These are phyloP conservation scores for Calonectria pauciramosa DNA, from an alignment of 2,329 filamentous ascomycete genomes.

Conservation along the genomic window DNA sequence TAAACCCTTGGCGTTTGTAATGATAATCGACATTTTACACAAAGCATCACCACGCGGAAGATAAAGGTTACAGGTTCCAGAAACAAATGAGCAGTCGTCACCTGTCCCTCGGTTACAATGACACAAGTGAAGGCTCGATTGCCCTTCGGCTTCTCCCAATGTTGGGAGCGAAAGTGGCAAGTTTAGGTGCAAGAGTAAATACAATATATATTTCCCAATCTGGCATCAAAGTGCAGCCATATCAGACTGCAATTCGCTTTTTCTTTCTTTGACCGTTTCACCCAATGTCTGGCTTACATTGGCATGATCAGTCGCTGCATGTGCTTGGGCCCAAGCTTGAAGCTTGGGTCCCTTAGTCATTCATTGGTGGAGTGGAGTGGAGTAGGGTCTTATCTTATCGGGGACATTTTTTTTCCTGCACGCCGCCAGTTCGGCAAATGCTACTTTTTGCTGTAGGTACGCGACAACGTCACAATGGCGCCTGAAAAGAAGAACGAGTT, in stretches of 20 bases:
- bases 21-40: background rate
- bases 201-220: background rate
- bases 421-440: background rate
- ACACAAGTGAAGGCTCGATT: background rate
- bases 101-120: background rate
- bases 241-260: background rate
- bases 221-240: background rate
- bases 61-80: background rate
- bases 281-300: background rate
- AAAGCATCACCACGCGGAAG: background rate
- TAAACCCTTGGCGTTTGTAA: no score
- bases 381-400: constrained; percentile 9
- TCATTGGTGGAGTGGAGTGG: background rate
- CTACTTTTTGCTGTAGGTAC: background rate
- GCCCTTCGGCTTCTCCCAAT: no score
- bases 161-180: background rate
- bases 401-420: background rate
- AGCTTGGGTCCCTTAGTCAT: background rate
- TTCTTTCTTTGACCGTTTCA: background rate
- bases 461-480: constrained; percentile 63
- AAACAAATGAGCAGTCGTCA: background rate
- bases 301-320: background rate
- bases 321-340: background rate
- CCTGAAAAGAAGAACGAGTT: constrained; percentile 80
- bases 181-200: background rate